Evolutionary conservation across 495 filamentous ascomycete genomes (phyloP).

Genomic region (Aspergillus nanangensis): DNA sequence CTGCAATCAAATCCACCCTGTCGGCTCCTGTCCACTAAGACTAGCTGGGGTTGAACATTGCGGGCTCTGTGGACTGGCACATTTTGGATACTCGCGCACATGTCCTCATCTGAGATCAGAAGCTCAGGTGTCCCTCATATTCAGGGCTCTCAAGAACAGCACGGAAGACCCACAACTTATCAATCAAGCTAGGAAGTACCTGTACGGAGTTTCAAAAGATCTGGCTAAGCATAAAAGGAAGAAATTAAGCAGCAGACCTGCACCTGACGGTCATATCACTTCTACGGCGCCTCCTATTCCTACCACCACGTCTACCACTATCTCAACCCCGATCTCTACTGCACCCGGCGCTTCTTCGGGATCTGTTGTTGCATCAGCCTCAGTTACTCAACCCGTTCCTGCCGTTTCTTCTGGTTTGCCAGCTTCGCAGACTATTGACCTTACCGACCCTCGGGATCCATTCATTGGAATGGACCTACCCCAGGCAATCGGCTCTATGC

Average conservation of each 20-base stretch:
- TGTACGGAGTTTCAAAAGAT: conserved; percentile 49
- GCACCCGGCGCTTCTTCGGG: too few relatives aligned
- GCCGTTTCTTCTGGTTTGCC: too few relatives aligned
- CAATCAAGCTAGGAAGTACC: conserved; percentile 48
- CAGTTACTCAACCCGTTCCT: too few relatives aligned
- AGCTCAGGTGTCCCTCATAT: conserved; percentile 54
- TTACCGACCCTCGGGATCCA: too few relatives aligned
- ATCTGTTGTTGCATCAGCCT: too few relatives aligned
- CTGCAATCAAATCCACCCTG: conserved; percentile 48
- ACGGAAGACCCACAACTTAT: conserved; percentile 51
- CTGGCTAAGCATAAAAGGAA: conserved; percentile 41
- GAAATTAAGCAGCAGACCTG: conserved; percentile 12
- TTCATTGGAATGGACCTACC: too few relatives aligned
- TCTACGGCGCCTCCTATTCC: not conserved
- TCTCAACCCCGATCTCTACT: too few relatives aligned
- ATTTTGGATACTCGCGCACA: conserved; percentile 48
- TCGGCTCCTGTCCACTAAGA: conserved; percentile 59
- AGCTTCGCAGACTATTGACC: too few relatives aligned
- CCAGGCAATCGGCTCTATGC: too few relatives aligned
- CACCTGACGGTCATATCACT: not conserved
- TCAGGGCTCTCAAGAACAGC: conserved; percentile 53
- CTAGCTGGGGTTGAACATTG: conserved; percentile 58
- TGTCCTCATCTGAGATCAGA: conserved; percentile 60
- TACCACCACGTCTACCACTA: too few relatives aligned
- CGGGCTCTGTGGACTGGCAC: conserved; percentile 63